Base-by-base conservation (phyloP, 192 early-diverging fungal species). In the Dispira simplex region DNA sequence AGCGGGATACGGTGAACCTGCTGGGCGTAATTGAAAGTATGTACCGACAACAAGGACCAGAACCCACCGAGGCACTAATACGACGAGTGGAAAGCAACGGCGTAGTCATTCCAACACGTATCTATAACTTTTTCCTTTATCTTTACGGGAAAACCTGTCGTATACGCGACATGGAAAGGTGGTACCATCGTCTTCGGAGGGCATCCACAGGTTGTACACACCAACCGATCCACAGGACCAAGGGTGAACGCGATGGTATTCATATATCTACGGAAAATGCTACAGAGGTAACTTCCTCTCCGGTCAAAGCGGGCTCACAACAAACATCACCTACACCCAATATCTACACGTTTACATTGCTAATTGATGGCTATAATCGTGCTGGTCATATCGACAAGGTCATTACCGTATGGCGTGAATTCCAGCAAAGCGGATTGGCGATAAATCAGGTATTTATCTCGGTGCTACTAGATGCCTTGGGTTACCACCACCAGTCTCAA, bases 321-420 rank as follows among this genome's bases (percentile, higher is more conserved):
- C 32, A 39, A 39, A 23, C 48, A 1, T 9, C 48, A 51, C 16
- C 48, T 51, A 23, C 18, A 16, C 48, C 48, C 21, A 23, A 51
- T 51, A 51, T 23, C 48, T 51, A 51, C 48, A 51, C 48, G 48
- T 51, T 20, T 51, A 51, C 48, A 23, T 9, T 51, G 48, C 8
- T 51, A 16, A 51, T 51, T 9, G 21, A 51, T 51, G 48, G 18
- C 8, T 51, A 51, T 9, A 51, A 51, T 23, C 48, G 48, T 16
- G 48, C 48, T 4, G 48, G 48, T 4, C 21, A 20, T 51, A 23
- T 16, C 16, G 48, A 16, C 48, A 51, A 51, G 48, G 48, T 23
- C 8, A 51, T 51, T 51, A 9, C 16, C 48, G 48, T 51, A 5
- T 51, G 48, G 48, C 48, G 21, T 20, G 48, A 51, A 2, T 51